Conservation (phyloP, 331 rosid species). For the Malus hybrid region DNA sequence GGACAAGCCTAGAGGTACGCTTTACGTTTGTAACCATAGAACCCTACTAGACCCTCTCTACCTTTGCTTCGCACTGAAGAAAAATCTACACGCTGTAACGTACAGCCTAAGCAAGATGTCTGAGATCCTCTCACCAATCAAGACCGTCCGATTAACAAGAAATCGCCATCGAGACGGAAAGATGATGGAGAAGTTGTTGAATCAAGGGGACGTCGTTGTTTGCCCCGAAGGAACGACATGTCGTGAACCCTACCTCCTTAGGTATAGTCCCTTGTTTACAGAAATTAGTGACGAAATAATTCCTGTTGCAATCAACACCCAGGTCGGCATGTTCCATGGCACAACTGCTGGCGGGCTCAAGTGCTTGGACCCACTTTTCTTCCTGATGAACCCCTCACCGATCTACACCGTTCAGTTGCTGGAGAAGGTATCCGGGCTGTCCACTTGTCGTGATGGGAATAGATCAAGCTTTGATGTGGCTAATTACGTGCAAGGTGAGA, state of each 20-base stretch:
- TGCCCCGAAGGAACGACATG: conserved; percentile 96
- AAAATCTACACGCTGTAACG: conserved; percentile 44
- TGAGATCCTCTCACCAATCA: conserved; percentile 61
- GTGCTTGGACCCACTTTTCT: conserved; percentile 72
- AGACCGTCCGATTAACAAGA: conserved; percentile 61
- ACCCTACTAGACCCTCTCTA: conserved; percentile 65
- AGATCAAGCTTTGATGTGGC: conserved; percentile 47
- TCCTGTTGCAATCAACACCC: conserved; percentile 53
- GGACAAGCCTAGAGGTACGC: conserved; percentile 8
- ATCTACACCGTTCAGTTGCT: conserved; percentile 39
- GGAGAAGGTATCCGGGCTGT: conserved; percentile 10
- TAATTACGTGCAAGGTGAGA: conserved; percentile 43
- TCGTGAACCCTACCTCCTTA: conserved; percentile 63
- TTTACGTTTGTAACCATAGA: conserved; percentile 81
- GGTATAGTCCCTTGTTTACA: conserved; percentile 74
- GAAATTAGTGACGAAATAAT: conserved; percentile 45
- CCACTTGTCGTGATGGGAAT: background rate
- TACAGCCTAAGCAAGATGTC: conserved; percentile 80
- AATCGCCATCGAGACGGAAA: conserved; percentile 42
- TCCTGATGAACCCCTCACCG: conserved; percentile 57
- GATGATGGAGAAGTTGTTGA: conserved; percentile 36
- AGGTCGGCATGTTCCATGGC: conserved; percentile 70
- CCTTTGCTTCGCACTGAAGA: conserved; percentile 32
- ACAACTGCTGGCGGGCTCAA: conserved; percentile 83
- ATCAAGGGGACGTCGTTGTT: conserved; percentile 55